Conservation (phyloP, 345 rosid genomes). For the sweet orange (Citrus sinensis) region DNA sequence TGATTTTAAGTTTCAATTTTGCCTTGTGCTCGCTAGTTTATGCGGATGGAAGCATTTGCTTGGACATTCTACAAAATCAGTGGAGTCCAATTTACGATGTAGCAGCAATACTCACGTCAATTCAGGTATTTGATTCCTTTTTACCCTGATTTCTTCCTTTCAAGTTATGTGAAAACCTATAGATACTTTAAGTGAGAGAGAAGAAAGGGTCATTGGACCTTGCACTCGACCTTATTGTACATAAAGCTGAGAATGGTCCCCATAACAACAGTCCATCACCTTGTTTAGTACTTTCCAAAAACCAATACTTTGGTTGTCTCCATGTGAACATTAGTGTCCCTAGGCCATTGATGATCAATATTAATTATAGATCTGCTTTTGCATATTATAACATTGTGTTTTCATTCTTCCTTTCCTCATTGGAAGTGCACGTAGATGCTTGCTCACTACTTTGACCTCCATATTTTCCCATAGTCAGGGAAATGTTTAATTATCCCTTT, state of each 20-base stretch:
- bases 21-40: slow-evolving; percentile 35
- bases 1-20: background rate
- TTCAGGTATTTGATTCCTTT: slow-evolving; percentile 44
- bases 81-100: slow-evolving; percentile 89
- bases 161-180: background rate
- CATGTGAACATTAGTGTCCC: background rate
- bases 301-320: background rate
- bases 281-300: background rate
- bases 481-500: background rate
- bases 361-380: background rate
- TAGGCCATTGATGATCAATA: background rate
- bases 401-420: background rate
- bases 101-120: slow-evolving; percentile 79
- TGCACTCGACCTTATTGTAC: background rate
- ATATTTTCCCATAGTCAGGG: background rate
- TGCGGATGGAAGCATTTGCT: slow-evolving; percentile 85
- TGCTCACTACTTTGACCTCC: background rate
- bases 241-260: background rate
- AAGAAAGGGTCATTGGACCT: background rate
- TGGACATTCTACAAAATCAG: slow-evolving; percentile 84
- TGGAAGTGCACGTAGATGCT: background rate
- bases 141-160: background rate
- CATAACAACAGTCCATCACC: background rate
- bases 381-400: background rate
- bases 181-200: background rate